A percentile compares a stretch with the other conserved stretches of the same genome.
Conservation (phyloP, 2,329 filamentous ascomycete genomes). For the Phaeosphaeriaceae sp. region DNA sequence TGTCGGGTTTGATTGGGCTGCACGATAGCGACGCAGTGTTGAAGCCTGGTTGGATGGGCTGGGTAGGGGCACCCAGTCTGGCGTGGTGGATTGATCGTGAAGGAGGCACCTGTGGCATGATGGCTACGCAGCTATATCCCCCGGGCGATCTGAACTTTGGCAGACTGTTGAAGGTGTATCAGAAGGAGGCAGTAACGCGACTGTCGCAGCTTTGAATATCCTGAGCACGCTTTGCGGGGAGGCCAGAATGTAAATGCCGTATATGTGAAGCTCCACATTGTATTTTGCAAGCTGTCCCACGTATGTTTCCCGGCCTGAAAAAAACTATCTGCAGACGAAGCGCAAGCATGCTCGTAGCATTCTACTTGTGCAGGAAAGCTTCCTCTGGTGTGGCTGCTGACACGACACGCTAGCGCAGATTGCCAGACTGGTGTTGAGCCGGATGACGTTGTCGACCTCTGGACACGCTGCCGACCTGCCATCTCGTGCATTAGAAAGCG, state of each 20-base stretch:
- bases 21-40: slow-evolving; percentile 19
- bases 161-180: slow-evolving; percentile 25
- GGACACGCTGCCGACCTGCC: background rate
- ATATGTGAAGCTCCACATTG: background rate
- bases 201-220: background rate
- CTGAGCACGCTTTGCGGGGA: background rate
- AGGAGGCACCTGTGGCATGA: slow-evolving; percentile 32
- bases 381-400: background rate
- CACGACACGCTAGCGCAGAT: background rate
- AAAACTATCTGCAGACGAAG: background rate
- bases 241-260: background rate
- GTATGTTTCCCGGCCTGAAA: background rate
- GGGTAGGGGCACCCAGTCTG: slow-evolving; percentile 32
- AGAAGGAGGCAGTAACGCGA: slow-evolving; percentile 23
- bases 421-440: background rate
- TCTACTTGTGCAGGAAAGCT: background rate
- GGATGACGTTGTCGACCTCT: background rate
- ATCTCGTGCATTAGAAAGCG: background rate
- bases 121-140: slow-evolving; percentile 33
- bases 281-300: background rate
- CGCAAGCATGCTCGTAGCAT: background rate
- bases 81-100: slow-evolving; percentile 40
- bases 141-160: slow-evolving; percentile 28
- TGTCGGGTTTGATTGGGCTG: slow-evolving; percentile 22
- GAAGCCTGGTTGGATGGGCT: slow-evolving; percentile 21